Conservation (phyloP, 2,329 filamentous ascomycete genomes). For the Epichloe brachyelytri region DNA sequence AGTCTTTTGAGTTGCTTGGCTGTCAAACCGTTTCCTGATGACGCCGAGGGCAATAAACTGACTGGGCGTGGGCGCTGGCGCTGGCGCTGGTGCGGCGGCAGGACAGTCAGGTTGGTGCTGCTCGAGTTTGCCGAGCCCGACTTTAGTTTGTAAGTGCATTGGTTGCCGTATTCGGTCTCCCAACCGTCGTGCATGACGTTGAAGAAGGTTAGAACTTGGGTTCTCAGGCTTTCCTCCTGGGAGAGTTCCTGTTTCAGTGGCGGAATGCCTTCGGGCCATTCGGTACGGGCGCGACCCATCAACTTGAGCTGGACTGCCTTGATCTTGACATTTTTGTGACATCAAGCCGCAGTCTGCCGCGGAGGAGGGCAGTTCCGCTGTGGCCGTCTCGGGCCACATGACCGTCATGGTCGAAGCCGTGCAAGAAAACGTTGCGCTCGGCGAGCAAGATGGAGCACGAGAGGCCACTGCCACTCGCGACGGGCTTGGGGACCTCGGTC, state of each 20-base stretch:
- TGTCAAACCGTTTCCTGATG: conserved; percentile 16
- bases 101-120: conserved; percentile 18
- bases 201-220: conserved; percentile 85
- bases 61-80: conserved; percentile 5
- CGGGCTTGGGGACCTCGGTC: conserved; percentile 53
- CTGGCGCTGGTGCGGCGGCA: conserved; percentile 5
- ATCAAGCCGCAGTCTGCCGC: conserved; percentile 70
- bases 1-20: conserved; percentile 50
- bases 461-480: conserved; percentile 67
- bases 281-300: conserved; percentile 71
- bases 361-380: conserved; percentile 70
- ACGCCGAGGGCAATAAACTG: conserved; percentile 10
- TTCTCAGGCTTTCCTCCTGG: conserved; percentile 76
- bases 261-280: conserved; percentile 95
- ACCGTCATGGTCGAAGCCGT: conserved; percentile 64
- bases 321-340: conserved; percentile 87
- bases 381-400: conserved; percentile 34
- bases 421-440: conserved; percentile 69
- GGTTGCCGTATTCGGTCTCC: conserved; percentile 50
- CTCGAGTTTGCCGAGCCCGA: conserved; percentile 22
- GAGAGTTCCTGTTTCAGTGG: conserved; percentile 71
- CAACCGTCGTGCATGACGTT: conserved; percentile 56
- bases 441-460: conserved; percentile 61
- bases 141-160: conserved; percentile 43
- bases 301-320: conserved; percentile 84